Evolutionary conservation across 768 basidiomycete species (phyloP).

Genomic region (Agaricus subrufescens): DNA sequence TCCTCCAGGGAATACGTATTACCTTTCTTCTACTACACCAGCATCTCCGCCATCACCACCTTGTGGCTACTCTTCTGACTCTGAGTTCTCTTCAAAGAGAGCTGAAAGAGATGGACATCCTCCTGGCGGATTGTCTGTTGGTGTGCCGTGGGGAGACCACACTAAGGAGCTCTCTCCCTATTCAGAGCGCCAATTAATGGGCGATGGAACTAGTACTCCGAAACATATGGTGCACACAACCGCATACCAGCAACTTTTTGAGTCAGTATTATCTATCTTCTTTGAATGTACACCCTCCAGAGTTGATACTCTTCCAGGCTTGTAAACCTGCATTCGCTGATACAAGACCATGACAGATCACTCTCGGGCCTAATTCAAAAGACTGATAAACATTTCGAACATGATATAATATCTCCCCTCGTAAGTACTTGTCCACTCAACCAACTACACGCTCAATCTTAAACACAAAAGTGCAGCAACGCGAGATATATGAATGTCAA

Average conservation of each 20-base stretch:
- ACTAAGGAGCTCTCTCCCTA: conserved; percentile 19
- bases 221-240: conserved; percentile 31
- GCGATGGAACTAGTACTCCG: conserved; percentile 10
- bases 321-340: conserved; percentile 45
- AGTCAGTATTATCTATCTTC: conserved; percentile 38
- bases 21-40: conserved; percentile 38
- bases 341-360: conserved; percentile 45
- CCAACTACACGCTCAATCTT: conserved; percentile 1
- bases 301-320: conserved; percentile 33
- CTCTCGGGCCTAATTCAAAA: conserved; percentile 43
- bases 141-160: conserved; percentile 7
- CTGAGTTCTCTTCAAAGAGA: conserved; percentile 50
- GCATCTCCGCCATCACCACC: conserved; percentile 50
- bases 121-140: neutral
- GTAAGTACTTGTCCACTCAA: conserved; percentile 24
- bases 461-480: conserved; percentile 41
- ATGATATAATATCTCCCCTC: conserved; percentile 32
- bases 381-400: conserved; percentile 42
- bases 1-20: conserved; percentile 57
- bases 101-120: conserved; percentile 27
- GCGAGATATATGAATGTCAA: conserved; percentile 65
- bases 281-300: neutral
- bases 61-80: conserved; percentile 66
- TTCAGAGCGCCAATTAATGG: conserved; percentile 28
- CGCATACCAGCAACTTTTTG: conserved; percentile 64